These are phyloP conservation scores for Wickerhamiella slavikovae DNA, from an alignment of 805 yeast species.

Conservation along the genomic window DNA sequence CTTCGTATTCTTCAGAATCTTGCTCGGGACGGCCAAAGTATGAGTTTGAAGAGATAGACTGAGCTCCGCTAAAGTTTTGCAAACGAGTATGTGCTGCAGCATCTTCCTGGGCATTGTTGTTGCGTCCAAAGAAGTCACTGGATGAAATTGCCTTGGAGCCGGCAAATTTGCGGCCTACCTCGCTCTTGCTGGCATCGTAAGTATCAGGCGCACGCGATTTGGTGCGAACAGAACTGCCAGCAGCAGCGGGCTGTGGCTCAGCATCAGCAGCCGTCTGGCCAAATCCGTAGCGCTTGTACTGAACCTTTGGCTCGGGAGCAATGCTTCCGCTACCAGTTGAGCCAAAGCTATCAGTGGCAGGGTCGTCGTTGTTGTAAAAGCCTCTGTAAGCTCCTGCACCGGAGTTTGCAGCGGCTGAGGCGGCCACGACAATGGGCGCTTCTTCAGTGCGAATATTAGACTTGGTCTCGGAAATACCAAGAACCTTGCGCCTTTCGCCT, in stretches of 20 bases:
- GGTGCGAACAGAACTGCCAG: constrained; percentile 3
- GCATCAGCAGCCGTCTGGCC: constrained; percentile 13
- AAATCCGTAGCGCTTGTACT: constrained; percentile 11
- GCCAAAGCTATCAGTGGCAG: constrained; percentile 2
- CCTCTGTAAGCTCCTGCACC: too few species aligned
- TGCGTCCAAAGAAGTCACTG: constrained; percentile 84
- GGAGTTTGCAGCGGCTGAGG: constrained; percentile 1
- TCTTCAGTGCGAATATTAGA: constrained; percentile 8
- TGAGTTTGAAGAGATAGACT: constrained; percentile 75
- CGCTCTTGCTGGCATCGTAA: constrained; percentile 13
- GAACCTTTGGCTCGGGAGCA: constrained; percentile 5
- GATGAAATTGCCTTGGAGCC: constrained; percentile 87
- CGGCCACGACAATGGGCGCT: constrained; percentile 2
- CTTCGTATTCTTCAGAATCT: constrained; percentile 15
- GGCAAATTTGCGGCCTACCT: constrained; percentile 41
- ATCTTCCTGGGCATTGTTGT: constrained; percentile 55
- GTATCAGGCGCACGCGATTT: constrained; percentile 27
- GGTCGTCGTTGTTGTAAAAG: not conserved
- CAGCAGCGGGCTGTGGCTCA: constrained; percentile 8
- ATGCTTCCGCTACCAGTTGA: constrained; percentile 1
- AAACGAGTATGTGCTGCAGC: constrained; percentile 72
- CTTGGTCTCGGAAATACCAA: constrained; percentile 3
- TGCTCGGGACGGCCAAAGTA: constrained; percentile 77
- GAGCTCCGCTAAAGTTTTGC: constrained; percentile 66
- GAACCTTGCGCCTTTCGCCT: constrained; percentile 30